phyloP scores from a whole-genome alignment of 805 yeast species.

The Ogataea sp. region DNA sequence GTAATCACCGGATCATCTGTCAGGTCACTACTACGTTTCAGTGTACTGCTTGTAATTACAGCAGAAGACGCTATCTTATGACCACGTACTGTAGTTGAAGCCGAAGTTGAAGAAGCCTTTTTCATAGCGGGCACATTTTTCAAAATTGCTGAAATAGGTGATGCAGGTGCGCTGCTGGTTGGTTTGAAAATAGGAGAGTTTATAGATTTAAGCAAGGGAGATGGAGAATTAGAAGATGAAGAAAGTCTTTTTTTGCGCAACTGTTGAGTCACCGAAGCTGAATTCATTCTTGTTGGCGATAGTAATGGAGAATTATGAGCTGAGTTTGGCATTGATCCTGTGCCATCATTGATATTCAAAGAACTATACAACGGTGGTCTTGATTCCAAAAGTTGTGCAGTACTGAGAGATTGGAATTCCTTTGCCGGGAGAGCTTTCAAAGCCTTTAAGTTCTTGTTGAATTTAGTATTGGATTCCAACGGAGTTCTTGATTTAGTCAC shows the following conservation, averaged over 20 bases:
- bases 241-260: background rate
- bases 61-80: no score
- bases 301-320: background rate
- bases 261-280: background rate
- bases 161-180: no score
- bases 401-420: background rate
- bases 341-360: background rate
- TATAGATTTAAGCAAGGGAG: background rate
- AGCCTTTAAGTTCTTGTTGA: slow-evolving; percentile 1
- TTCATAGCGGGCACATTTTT: background rate
- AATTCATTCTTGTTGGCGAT: background rate
- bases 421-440: slow-evolving; percentile 1
- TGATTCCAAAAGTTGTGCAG: background rate
- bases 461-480: slow-evolving; percentile 8
- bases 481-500: slow-evolving; percentile 26
- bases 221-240: background rate
- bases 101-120: background rate
- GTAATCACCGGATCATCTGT: no score
- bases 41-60: no score
- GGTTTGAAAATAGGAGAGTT: background rate
- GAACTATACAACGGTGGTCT: background rate
- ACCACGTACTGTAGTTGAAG: background rate
- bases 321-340: background rate
- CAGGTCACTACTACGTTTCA: no score
- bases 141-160: background rate